Percentiles rank a stretch among this genome's conserved stretches.
Evolutionary conservation across 225 moss, liverwort and hornwort species (phyloP).

Genomic region (Rhytidiadelphus loreus): DNA sequence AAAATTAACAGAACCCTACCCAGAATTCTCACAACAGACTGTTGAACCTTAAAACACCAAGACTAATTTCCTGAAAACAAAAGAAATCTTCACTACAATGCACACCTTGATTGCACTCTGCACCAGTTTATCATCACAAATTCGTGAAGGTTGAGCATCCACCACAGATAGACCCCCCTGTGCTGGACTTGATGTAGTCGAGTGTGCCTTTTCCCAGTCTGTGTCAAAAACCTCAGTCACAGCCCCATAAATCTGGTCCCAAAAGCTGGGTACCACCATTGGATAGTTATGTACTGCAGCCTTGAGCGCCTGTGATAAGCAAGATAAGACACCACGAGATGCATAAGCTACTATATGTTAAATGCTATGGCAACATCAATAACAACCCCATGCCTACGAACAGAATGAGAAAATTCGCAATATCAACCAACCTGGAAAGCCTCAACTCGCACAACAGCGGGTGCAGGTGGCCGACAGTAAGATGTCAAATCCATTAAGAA

Average conservation of each 20-base stretch:
- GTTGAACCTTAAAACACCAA: not conserved
- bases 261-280: constrained; percentile 36
- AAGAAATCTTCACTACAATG: not conserved
- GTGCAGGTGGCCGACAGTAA: constrained; percentile 59
- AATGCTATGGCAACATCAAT: not conserved
- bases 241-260: constrained; percentile 53
- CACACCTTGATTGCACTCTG: constrained; percentile 96
- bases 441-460: constrained; percentile 69
- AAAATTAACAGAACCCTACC: not conserved
- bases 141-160: constrained; percentile 50
- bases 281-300: constrained; percentile 77
- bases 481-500: constrained; percentile 55
- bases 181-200: constrained; percentile 12
- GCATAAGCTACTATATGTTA: not conserved
- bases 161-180: constrained; percentile 15
- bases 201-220: constrained; percentile 13
- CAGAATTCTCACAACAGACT: not conserved
- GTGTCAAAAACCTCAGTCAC: constrained; percentile 35
- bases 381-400: not conserved
- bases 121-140: constrained; percentile 84
- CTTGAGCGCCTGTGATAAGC: constrained; percentile 69
- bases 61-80: not conserved
- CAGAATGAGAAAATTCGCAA: not conserved
- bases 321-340: constrained; percentile 3
- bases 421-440: constrained; percentile 64